Percentiles rank a stretch among this genome's conserved stretches.
Evolutionary conservation across 106 monocot species (phyloP).

Genomic region (Apostasia ramifera): DNA sequence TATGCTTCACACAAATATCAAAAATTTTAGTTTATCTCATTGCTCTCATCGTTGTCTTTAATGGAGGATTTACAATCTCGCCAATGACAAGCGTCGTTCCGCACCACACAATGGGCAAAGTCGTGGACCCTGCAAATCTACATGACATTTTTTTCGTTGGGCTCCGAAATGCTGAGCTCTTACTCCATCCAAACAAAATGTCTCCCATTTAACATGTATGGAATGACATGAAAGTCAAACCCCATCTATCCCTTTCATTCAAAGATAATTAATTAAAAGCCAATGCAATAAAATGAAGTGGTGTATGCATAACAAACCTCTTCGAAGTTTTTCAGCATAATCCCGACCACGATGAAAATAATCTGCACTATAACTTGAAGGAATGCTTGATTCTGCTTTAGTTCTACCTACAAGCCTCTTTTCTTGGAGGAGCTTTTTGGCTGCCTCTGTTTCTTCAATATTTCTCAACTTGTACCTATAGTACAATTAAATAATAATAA

Average conservation of each 20-base stretch:
- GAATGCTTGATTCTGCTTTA: constrained; percentile 72
- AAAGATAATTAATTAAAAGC: constrained; percentile 1
- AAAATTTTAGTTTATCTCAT: too few species aligned
- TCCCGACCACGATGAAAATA: constrained; percentile 92
- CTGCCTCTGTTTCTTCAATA: constrained; percentile 98
- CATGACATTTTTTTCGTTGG: too few species aligned
- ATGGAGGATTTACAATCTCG: too few species aligned
- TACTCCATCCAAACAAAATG: neutral
- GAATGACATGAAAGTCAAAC: neutral
- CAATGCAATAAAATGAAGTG: neutral
- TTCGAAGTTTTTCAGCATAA: constrained; percentile 83
- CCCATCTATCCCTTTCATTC: neutral
- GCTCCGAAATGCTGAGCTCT: neutral
- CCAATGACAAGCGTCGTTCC: too few species aligned
- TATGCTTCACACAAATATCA: too few species aligned
- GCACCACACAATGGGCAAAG: too few species aligned
- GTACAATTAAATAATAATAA: neutral
- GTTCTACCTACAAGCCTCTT: constrained; percentile 67
- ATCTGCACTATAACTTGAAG: constrained; percentile 97
- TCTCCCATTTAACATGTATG: neutral
- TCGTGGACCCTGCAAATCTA: too few species aligned
- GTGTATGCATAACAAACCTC: constrained; percentile 41
- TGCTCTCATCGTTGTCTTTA: too few species aligned
- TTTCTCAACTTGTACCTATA: constrained; percentile 83
- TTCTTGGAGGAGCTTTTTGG: constrained; percentile 94